phyloP scores from a whole-genome alignment of 177 flowering plant genomes.

The Tripterygium wilfordii region DNA sequence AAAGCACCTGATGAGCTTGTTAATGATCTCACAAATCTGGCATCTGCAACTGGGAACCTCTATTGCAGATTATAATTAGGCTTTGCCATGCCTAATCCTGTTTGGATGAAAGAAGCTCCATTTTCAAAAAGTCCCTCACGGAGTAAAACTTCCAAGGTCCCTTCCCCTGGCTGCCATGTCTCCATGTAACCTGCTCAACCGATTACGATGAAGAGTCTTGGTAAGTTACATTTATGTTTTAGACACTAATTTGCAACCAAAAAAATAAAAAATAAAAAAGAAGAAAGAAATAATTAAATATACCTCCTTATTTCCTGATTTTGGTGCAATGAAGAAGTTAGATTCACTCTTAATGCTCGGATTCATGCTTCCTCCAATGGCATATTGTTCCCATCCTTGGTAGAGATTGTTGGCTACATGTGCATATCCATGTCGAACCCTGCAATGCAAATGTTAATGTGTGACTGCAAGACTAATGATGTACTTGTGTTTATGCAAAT shows the following conservation, averaged over 20 bases:
- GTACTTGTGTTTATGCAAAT: neutral
- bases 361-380: constrained; percentile 76
- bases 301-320: constrained; percentile 36
- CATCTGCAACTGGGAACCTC: constrained; percentile 36
- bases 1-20: constrained; percentile 51
- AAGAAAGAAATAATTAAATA: neutral
- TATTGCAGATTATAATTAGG: constrained; percentile 40
- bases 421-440: constrained; percentile 74
- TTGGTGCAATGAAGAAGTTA: constrained; percentile 27
- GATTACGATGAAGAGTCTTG: neutral
- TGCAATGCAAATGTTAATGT: constrained; percentile 15
- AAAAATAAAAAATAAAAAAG: neutral
- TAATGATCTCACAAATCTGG: constrained; percentile 30
- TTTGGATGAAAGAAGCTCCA: constrained; percentile 46
- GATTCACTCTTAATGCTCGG: constrained; percentile 71
- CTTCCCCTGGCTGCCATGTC: constrained; percentile 9
- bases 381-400: constrained; percentile 63
- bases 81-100: constrained; percentile 11
- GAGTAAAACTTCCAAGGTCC: constrained; percentile 36
- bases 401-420: constrained; percentile 74
- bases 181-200: constrained; percentile 48
- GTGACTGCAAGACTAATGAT: neutral
- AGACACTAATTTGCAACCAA: neutral
- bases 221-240: neutral
- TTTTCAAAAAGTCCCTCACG: constrained; percentile 44